These are phyloP conservation scores for Arthrobotrys entomopaga DNA, from an alignment of 2,329 filamentous ascomycete genomes.

Conservation along the genomic window DNA sequence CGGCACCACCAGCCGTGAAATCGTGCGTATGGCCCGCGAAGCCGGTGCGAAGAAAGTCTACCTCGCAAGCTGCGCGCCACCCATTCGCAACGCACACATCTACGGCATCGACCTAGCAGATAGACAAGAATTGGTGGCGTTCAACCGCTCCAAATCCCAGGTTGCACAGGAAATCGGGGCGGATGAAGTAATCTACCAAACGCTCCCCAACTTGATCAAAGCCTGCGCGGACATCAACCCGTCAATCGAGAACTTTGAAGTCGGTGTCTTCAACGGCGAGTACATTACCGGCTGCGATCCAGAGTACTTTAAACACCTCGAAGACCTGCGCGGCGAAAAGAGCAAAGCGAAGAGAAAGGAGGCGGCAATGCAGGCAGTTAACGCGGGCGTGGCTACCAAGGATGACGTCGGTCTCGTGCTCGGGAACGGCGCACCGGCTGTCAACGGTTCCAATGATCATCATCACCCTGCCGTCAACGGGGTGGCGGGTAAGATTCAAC, in stretches of 20 bases:
- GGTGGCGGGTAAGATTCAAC: slow-evolving; percentile 37
- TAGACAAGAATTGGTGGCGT: slow-evolving; percentile 75
- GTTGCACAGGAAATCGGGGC: slow-evolving; percentile 77
- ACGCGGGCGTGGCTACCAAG: slow-evolving; percentile 71
- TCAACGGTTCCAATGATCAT: slow-evolving; percentile 62
- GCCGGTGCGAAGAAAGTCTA: slow-evolving; percentile 83
- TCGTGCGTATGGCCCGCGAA: slow-evolving; percentile 84
- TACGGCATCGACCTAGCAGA: slow-evolving; percentile 83
- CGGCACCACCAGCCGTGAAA: slow-evolving; percentile 82
- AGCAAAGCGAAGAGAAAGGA: slow-evolving; percentile 74
- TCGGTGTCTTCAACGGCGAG: slow-evolving; percentile 89
- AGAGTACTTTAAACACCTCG: slow-evolving; percentile 84
- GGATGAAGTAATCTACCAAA: slow-evolving; percentile 80
- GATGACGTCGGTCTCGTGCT: slow-evolving; percentile 69
- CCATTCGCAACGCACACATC: slow-evolving; percentile 85
- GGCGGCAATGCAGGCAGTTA: slow-evolving; percentile 72
- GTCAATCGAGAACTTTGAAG: slow-evolving; percentile 76
- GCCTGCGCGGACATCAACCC: slow-evolving; percentile 77
- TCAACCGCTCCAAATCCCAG: slow-evolving; percentile 70
- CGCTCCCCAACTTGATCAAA: slow-evolving; percentile 79
- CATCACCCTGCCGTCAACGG: slow-evolving; percentile 17
- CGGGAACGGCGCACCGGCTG: slow-evolving; percentile 69
- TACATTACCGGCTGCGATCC: slow-evolving; percentile 83
- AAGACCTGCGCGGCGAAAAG: slow-evolving; percentile 75
- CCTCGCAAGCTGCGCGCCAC: slow-evolving; percentile 83